Evolutionary conservation across 2,329 filamentous ascomycete genomes (phyloP).

Genomic region (Hymenoscyphus linearis): DNA sequence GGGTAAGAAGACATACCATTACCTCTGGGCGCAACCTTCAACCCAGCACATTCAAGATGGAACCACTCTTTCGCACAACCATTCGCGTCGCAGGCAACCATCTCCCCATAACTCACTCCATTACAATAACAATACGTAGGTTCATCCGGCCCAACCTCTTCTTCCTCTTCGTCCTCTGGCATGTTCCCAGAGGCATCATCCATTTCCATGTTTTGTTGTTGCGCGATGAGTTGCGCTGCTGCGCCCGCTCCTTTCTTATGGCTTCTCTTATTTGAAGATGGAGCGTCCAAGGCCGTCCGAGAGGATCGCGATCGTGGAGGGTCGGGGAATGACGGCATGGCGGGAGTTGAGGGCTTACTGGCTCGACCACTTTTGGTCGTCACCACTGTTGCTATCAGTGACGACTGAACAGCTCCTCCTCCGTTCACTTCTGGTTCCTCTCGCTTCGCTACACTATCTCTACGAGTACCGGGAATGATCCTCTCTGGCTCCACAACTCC

Average conservation of each 20-base stretch:
- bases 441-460: conserved; percentile 40
- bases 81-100: conserved; percentile 75
- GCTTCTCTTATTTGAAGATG: conserved; percentile 45
- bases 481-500: conserved; percentile 26
- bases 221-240: conserved; percentile 30
- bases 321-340: conserved; percentile 55
- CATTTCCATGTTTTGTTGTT: conserved; percentile 36
- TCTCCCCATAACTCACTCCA: conserved; percentile 74
- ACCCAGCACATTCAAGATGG: conserved; percentile 73
- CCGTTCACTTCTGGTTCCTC: conserved; percentile 45
- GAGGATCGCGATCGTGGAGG: conserved; percentile 49
- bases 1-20: conserved; percentile 30
- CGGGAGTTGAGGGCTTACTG: conserved; percentile 62
- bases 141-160: conserved; percentile 63
- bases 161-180: conserved; percentile 42
- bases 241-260: conserved; percentile 52
- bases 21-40: conserved; percentile 71
- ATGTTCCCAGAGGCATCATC: conserved; percentile 41
- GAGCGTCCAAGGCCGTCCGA: conserved; percentile 36
- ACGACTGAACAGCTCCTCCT: conserved; percentile 35
- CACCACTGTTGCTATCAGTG: conserved; percentile 34
- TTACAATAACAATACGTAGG: conserved; percentile 77
- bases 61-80: conserved; percentile 76
- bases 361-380: conserved; percentile 60
- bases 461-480: conserved; percentile 33